phyloP scores from a whole-genome alignment of 2,329 filamentous ascomycete species.

The Lasiodiplodia citricola region DNA sequence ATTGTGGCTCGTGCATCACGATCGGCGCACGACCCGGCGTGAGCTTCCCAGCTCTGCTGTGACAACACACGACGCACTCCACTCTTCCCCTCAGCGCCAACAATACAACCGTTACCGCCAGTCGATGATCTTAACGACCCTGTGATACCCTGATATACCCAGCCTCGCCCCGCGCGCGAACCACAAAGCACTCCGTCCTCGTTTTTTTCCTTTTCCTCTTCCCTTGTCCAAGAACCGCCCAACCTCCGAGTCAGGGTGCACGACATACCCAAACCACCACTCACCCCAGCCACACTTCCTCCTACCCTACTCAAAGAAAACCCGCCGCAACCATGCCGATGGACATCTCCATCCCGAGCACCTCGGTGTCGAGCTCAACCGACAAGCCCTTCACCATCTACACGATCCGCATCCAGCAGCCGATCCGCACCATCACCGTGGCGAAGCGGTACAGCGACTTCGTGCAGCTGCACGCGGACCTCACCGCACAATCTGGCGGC shows the following conservation, averaged over 20 bases:
- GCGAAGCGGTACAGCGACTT: slow-evolving; percentile 88
- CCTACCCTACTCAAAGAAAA: background rate
- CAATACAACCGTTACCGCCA: slow-evolving; percentile 13
- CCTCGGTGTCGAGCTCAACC: slow-evolving; percentile 54
- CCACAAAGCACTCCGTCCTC: background rate
- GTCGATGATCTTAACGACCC: slow-evolving; percentile 4
- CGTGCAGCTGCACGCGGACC: slow-evolving; percentile 65
- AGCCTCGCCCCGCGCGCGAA: background rate
- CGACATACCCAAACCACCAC: background rate
- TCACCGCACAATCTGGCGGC: slow-evolving; percentile 64
- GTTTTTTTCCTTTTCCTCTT: background rate
- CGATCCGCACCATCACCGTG: slow-evolving; percentile 75
- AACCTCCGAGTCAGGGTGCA: background rate
- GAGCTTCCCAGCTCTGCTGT: slow-evolving; percentile 17
- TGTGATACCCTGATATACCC: slow-evolving; percentile 15
- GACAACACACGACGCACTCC: slow-evolving; percentile 23
- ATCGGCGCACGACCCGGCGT: slow-evolving; percentile 9
- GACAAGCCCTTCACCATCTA: slow-evolving; percentile 77
- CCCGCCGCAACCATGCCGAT: slow-evolving; percentile 13
- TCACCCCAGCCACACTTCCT: background rate
- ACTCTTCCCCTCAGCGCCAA: slow-evolving; percentile 15
- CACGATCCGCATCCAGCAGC: slow-evolving; percentile 77
- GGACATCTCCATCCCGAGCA: slow-evolving; percentile 53
- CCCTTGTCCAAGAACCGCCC: background rate
- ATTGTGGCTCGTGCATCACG: slow-evolving; percentile 10